These are phyloP conservation scores for Cercospora citrullina DNA, from an alignment of 2,329 filamentous ascomycete species.

Conservation along the genomic window DNA sequence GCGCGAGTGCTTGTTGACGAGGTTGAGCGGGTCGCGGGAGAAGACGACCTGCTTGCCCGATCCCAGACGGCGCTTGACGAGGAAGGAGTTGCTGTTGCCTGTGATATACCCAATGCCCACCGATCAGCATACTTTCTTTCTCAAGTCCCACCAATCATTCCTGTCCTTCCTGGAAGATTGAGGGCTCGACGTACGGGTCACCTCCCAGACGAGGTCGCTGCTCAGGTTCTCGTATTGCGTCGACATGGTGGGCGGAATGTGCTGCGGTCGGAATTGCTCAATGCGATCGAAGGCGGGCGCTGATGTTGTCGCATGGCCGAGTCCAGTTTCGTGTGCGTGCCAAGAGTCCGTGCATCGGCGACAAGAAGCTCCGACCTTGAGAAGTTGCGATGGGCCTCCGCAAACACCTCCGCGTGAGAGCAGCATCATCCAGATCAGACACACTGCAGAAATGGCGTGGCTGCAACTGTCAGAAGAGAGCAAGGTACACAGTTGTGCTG, in stretches of 20 bases:
- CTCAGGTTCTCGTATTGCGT: constrained; percentile 67
- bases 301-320: neutral
- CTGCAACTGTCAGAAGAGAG: constrained; percentile 87
- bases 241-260: constrained; percentile 58
- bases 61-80: constrained; percentile 81
- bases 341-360: constrained; percentile 7
- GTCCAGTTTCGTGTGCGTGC: constrained; percentile 7
- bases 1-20: constrained; percentile 85
- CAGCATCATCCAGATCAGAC: neutral
- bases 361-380: neutral
- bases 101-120: constrained; percentile 23
- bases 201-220: constrained; percentile 89
- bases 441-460: constrained; percentile 31
- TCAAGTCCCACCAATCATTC: constrained; percentile 4
- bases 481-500: constrained; percentile 63
- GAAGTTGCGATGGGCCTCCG: neutral
- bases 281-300: constrained; percentile 8
- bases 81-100: constrained; percentile 87
- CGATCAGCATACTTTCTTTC: constrained; percentile 14
- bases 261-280: constrained; percentile 2
- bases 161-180: constrained; percentile 1
- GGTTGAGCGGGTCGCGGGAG: constrained; percentile 91
- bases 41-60: constrained; percentile 72
- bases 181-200: constrained; percentile 72
- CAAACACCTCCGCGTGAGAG: constrained; percentile 1